Percentiles rank a stretch among this genome's conserved stretches.
These are phyloP conservation scores for Chrysoporthe austroafricana DNA, from an alignment of 2,329 filamentous ascomycete species.

Conservation along the genomic window DNA sequence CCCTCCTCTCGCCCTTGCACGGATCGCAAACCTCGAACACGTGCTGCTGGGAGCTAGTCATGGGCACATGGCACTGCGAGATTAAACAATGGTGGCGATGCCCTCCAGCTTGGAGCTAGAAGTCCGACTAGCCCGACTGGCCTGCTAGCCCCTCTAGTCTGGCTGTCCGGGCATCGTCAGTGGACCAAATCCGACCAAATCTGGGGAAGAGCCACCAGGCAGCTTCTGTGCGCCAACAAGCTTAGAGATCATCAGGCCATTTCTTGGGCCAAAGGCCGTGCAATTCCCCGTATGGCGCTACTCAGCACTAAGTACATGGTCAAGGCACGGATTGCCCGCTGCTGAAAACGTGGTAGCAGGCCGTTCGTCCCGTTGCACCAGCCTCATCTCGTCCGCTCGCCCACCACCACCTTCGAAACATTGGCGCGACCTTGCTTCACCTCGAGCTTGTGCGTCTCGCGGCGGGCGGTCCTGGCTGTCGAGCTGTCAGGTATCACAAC, in stretches of 20 bases:
- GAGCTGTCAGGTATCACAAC: conserved; percentile 3
- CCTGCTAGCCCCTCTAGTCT: conserved; percentile 16
- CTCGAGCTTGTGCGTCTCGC: neutral
- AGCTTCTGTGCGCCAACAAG: neutral
- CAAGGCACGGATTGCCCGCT: neutral
- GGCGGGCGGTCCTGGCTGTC: conserved; percentile 6
- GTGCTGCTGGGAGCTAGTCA: neutral
- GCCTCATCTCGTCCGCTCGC: conserved; percentile 4
- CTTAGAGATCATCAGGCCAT: neutral
- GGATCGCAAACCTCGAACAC: neutral
- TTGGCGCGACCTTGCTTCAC: neutral
- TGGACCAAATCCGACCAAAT: neutral
- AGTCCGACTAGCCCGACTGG: neutral
- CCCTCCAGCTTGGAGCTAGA: neutral
- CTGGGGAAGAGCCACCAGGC: conserved; percentile 3
- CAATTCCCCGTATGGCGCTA: neutral
- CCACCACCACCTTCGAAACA: conserved; percentile 2
- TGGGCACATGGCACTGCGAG: neutral
- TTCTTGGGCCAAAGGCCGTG: neutral
- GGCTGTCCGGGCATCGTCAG: neutral
- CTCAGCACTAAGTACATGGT: neutral
- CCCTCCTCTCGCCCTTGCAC: neutral
- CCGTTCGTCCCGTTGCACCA: neutral
- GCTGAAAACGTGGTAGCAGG: neutral
- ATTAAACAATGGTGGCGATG: conserved; percentile 1